These are phyloP conservation scores for Colletotrichum plurivorum DNA, from an alignment of 2,329 filamentous ascomycete species.

Conservation along the genomic window DNA sequence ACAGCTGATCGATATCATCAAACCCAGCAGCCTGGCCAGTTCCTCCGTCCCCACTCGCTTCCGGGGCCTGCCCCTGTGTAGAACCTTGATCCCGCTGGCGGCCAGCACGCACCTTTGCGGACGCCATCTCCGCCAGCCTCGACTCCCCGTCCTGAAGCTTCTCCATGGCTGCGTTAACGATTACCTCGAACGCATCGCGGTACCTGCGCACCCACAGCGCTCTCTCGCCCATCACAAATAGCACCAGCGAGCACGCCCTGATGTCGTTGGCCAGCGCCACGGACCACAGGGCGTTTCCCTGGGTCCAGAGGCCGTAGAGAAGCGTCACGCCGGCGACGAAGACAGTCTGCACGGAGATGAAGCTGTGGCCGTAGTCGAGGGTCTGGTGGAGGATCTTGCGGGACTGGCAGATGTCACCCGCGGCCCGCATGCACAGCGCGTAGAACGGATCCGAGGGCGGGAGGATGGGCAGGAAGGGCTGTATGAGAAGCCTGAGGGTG, in stretches of 20 bases:
- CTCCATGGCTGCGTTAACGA: slow-evolving; percentile 54
- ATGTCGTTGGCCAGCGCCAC: slow-evolving; percentile 64
- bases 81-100: background rate
- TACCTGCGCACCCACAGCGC: slow-evolving; percentile 63
- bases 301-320: slow-evolving; percentile 56
- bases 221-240: slow-evolving; percentile 65
- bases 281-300: slow-evolving; percentile 61
- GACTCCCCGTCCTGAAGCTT: slow-evolving; percentile 29
- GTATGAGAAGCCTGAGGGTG: slow-evolving; percentile 63
- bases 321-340: slow-evolving; percentile 59
- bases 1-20: background rate
- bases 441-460: slow-evolving; percentile 62
- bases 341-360: slow-evolving; percentile 58
- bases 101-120: slow-evolving; percentile 24
- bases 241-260: slow-evolving; percentile 62
- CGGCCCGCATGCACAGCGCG: slow-evolving; percentile 55
- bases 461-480: slow-evolving; percentile 64
- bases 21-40: background rate
- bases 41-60: background rate
- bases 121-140: slow-evolving; percentile 31
- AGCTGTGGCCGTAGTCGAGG: slow-evolving; percentile 57
- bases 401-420: slow-evolving; percentile 57
- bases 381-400: slow-evolving; percentile 59
- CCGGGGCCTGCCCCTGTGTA: background rate
- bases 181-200: slow-evolving; percentile 61